Evolutionary conservation across 2,329 filamentous ascomycete species (phyloP).

Genomic region (Fusarium robinianum): DNA sequence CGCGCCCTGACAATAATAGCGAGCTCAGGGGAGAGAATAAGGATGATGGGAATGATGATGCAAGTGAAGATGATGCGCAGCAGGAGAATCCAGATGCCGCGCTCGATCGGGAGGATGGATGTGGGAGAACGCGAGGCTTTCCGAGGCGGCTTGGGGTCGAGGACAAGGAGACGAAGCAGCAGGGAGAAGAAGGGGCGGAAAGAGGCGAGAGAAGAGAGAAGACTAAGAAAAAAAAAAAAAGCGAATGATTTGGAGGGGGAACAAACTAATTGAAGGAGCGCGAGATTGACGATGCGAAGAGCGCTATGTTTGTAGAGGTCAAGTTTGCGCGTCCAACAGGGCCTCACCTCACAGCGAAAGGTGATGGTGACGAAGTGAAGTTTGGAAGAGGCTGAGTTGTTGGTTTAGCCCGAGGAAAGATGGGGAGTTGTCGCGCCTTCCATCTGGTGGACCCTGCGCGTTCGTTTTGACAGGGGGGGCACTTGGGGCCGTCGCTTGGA

Average conservation of each 20-base stretch:
- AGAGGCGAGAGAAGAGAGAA: conserved; percentile 18
- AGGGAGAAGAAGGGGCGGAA: conserved; percentile 25
- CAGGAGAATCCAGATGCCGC: conserved; percentile 17
- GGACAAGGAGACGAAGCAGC: conserved; percentile 24
- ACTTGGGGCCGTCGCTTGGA: conserved; percentile 2
- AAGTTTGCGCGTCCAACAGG: conserved; percentile 31
- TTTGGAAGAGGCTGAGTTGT: conserved; percentile 40
- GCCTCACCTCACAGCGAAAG: conserved; percentile 30
- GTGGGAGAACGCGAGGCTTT: conserved; percentile 34
- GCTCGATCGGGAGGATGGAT: conserved; percentile 25
- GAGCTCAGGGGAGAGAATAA: conserved; percentile 13
- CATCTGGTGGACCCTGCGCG: conserved; percentile 27
- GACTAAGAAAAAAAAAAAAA: conserved; percentile 29
- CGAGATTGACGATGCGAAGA: conserved; percentile 32
- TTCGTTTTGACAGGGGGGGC: conserved; percentile 8
- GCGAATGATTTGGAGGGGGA: conserved; percentile 31
- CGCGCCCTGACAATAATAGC: conserved; percentile 20
- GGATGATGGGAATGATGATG: conserved; percentile 11
- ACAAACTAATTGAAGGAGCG: conserved; percentile 45
- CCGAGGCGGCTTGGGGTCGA: conserved; percentile 29
- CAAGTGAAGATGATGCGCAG: conserved; percentile 12
- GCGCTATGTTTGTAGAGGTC: conserved; percentile 30
- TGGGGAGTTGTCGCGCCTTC: conserved; percentile 27
- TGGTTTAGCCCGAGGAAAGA: conserved; percentile 22
- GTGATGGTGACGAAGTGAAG: conserved; percentile 31